Base-by-base conservation (phyloP, 331 rosid species). In the Acacia pycnantha region DNA sequence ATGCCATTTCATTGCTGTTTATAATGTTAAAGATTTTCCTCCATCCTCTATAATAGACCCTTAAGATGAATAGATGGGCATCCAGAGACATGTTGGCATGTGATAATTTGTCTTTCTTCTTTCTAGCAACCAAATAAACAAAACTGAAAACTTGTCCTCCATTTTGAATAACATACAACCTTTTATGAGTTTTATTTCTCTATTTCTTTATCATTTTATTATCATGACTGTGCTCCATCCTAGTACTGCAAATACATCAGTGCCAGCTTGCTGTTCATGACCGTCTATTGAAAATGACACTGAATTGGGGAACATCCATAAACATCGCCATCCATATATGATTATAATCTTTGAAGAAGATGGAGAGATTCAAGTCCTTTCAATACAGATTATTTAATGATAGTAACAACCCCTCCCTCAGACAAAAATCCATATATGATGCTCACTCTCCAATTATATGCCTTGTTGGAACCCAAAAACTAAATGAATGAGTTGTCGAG, bases 401-500 rank as follows among this genome's bases (percentile, higher is more conserved):
- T 48, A 15, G 64, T 29, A 27, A 9, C 18, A 50, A 29, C 24
- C 35, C 26, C 43, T 47, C 62, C 62, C 27, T 0, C 62, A 31
- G 77, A 82, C 77, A 76, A n/a, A 76, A 66, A 56, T 70, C 44
- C 77, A 53, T 21, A 53, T 40, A 56, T 82, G 54, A 73, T 73
- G 79, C 61, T 18, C 24, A 47, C 43, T n/a, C n/a, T n/a, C 53
- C 66, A 72, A 29, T 71, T 72, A 27, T 26, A 8, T 31, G 43
- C 70, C 53, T 62, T 48, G 22, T 4, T 67, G 19, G 33, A 33
- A 40, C 59, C 78, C 53, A 69, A 40, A 37, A 69, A n/a, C 18
- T 37, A 58, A 58, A 58, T 21, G 72, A 35, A 46, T 59, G 73
- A 77, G 68, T 46, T 77, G 85, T 74, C 9, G 47, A 70, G 74